These are phyloP conservation scores for Phylloporus sp. DNA, from an alignment of 768 basidiomycete genomes.

Conservation along the genomic window DNA sequence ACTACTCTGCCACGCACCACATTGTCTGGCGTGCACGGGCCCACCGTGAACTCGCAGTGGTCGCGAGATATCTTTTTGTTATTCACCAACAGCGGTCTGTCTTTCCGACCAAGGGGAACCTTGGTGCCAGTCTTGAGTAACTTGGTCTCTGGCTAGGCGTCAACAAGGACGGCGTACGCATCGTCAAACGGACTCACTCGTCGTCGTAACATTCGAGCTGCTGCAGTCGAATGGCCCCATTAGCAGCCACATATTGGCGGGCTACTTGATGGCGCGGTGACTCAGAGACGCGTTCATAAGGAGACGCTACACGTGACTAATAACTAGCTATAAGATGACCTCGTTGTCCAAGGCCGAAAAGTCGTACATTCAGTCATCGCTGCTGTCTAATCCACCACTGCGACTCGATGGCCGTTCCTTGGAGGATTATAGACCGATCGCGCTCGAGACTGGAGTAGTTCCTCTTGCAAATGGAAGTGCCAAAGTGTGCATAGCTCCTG, in stretches of 20 bases:
- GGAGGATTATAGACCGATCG: conserved; percentile 61
- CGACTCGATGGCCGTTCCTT: conserved; percentile 74
- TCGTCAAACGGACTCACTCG: conserved; percentile 35
- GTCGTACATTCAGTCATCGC: conserved; percentile 67
- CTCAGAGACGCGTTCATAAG: too few relatives aligned
- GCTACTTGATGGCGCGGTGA: too few relatives aligned
- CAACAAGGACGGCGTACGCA: conserved; percentile 21
- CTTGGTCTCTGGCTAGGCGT: conserved; percentile 45
- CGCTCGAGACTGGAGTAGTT: conserved; percentile 73
- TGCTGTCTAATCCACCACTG: conserved; percentile 55
- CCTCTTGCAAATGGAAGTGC: conserved; percentile 87
- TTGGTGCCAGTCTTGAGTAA: conserved; percentile 57
- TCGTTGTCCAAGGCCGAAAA: conserved; percentile 71
- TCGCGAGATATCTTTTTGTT: conserved; percentile 63
- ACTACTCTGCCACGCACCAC: conserved; percentile 42
- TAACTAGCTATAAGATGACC: too few relatives aligned
- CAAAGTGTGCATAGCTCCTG: conserved; percentile 62
- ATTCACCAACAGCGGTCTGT: conserved; percentile 46
- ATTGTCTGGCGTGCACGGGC: conserved; percentile 46
- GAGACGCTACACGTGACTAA: too few relatives aligned
- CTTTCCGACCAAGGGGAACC: conserved; percentile 59
- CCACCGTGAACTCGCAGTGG: conserved; percentile 58
- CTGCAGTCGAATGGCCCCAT: conserved; percentile 51
- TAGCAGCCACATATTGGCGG: conserved; percentile 51
- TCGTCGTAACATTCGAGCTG: conserved; percentile 32